Conservation (phyloP, 2,329 filamentous ascomycete genomes). For the Cadophora sp. region DNA sequence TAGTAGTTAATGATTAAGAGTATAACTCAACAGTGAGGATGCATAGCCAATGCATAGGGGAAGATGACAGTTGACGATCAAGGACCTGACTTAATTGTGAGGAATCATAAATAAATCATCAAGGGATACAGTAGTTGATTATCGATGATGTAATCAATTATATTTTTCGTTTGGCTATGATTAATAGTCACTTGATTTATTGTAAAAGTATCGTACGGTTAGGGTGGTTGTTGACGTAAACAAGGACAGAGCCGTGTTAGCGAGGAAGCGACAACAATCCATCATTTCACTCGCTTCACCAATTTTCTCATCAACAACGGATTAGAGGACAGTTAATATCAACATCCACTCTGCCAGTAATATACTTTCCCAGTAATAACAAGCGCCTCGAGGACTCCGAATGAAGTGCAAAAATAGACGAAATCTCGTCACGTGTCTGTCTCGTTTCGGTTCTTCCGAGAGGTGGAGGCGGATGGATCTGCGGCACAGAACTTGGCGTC, state of each 20-base stretch:
- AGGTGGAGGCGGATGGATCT: neutral
- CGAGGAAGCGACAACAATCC: neutral
- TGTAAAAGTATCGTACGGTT: too few relatives aligned
- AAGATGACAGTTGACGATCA: too few relatives aligned
- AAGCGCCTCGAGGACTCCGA: neutral
- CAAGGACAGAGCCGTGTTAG: neutral
- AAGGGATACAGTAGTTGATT: too few relatives aligned
- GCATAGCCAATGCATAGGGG: too few relatives aligned
- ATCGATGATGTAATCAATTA: too few relatives aligned
- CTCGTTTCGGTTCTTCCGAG: too few relatives aligned
- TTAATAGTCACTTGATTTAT: too few relatives aligned
- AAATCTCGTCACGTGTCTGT: neutral
- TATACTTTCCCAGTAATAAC: neutral
- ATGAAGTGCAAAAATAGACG: neutral
- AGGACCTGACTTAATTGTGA: too few relatives aligned
- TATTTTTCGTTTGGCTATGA: too few relatives aligned
- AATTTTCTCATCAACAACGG: neutral
- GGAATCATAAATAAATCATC: too few relatives aligned
- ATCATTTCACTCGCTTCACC: neutral
- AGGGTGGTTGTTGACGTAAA: neutral
- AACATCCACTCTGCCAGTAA: neutral
- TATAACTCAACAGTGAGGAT: too few relatives aligned
- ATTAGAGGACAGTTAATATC: neutral
- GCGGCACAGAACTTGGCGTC: constrained; percentile 10
- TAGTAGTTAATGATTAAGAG: too few relatives aligned